These are phyloP conservation scores for Trichosporon asahii DNA, from an alignment of 1,284 basidiomycete species.

Conservation along the genomic window DNA sequence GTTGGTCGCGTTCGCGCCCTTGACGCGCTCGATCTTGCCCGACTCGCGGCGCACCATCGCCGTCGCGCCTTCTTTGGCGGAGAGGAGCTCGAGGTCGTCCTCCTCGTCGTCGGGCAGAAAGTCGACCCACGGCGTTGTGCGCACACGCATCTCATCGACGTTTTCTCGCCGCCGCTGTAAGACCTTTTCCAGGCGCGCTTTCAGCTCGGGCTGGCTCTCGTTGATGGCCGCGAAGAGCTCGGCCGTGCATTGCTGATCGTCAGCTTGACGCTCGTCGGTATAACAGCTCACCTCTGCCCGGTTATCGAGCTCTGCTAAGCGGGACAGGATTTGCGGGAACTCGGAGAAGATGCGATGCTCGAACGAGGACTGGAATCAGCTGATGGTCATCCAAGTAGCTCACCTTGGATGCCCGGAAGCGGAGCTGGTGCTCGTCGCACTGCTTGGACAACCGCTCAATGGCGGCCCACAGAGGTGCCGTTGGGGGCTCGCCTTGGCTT, in stretches of 20 bases:
- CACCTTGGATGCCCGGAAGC: slow-evolving; percentile 40
- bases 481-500: not conserved
- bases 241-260: slow-evolving; percentile 26
- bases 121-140: slow-evolving; percentile 40
- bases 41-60: not conserved
- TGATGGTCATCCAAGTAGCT: not conserved
- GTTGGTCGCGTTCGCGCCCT: not conserved
- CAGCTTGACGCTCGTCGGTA: not conserved
- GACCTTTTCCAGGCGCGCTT: slow-evolving; percentile 26
- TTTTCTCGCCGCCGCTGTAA: slow-evolving; percentile 28
- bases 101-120: slow-evolving; percentile 23
- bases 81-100: not conserved
- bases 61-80: not conserved
- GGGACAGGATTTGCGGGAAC: slow-evolving; percentile 29
- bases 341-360: slow-evolving; percentile 44
- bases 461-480: slow-evolving; percentile 29
- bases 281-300: slow-evolving; percentile 37
- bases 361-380: slow-evolving; percentile 33
- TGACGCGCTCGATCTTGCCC: slow-evolving; percentile 21
- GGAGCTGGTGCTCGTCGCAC: slow-evolving; percentile 43
- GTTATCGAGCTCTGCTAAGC: slow-evolving; percentile 34
- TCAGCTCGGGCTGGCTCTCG: slow-evolving; percentile 21
- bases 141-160: slow-evolving; percentile 37
- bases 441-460: slow-evolving; percentile 35
- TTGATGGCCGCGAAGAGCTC: slow-evolving; percentile 28